Base-by-base conservation (phyloP, 805 yeast species). In the Saccharomycopsis fodiens region DNA sequence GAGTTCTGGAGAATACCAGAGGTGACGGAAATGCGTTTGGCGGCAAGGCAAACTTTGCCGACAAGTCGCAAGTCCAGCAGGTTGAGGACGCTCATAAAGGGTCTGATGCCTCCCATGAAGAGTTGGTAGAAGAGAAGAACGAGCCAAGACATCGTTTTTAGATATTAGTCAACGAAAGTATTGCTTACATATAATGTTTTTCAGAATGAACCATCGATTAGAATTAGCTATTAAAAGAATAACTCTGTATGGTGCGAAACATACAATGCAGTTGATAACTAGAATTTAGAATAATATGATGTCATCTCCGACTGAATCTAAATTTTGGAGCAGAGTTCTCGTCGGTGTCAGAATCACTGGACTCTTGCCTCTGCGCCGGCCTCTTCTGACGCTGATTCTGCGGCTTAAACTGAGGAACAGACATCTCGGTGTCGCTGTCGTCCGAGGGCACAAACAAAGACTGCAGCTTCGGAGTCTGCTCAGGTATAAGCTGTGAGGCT, bases 1-100 rank as follows among this genome's bases (percentile, higher is more conserved):
- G 40, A 45, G 52, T 55, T 10, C 10, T 10, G 10, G 10, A 25
- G 10, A 10, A 6, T 10, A 10, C 10, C 29, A 10, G 10, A 6
- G 29, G 29, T 10, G 10, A 25, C 10, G 29, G 29, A 7, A 25
- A 25, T 25, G 29, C 29, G 6, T 25, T 7, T 10, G 29, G 29
- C 10, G 29, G 29, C 29, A 6, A 25, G 10, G 29, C 29, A 6
- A 25, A 25, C 29, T 25, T 25, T 25, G 29, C 29, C 10, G 29
- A 6, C 29, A 25, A 25, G 29, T 25, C 29, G 10, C 29, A 25
- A 10, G 29, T 25, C 29, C 10, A 25, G 29, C 29, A 25, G 10
- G 29, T 25, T 10, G 29, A 25, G 29, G 10, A 25, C 6, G 29
- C 10, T n/a, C n/a, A n/a, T n/a, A n/a, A n/a, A n/a, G n/a, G n/a